phyloP scores from a whole-genome alignment of 176 grass and related monocot species.

The Oropetium thomaeum region DNA sequence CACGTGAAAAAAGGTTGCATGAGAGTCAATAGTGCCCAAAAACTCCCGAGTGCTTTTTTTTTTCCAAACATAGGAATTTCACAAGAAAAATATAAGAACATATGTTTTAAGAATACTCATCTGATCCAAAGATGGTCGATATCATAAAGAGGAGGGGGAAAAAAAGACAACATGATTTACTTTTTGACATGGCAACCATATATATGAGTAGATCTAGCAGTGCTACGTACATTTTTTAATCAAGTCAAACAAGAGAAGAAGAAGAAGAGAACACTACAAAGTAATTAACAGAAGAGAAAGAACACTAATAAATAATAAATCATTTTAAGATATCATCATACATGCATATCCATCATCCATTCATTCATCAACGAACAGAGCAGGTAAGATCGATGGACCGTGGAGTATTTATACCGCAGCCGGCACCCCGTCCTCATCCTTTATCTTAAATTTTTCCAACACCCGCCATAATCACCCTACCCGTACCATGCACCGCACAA shows the following conservation, averaged over 20 bases:
- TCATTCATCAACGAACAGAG: background rate
- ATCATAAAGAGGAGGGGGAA: no score
- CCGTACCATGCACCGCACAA: conserved; percentile 2
- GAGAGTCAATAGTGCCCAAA: no score
- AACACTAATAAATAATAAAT: conserved; percentile 1
- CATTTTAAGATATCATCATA: conserved; percentile 4
- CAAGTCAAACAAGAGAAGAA: background rate
- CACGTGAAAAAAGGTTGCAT: no score
- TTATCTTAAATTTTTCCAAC: background rate
- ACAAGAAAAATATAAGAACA: no score
- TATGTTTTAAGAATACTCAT: no score
- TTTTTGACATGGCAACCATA: conserved; percentile 3
- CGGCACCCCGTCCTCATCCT: background rate
- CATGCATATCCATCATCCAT: background rate
- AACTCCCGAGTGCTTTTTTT: no score
- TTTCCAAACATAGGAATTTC: no score
- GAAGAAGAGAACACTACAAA: conserved; percentile 3
- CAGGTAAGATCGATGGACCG: background rate
- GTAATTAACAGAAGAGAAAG: background rate
- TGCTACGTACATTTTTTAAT: conserved; percentile 35
- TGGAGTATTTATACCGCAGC: conserved; percentile 33
- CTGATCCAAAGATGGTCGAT: no score
- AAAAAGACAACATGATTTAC: background rate
- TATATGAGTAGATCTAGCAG: conserved; percentile 21
- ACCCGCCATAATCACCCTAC: background rate